A percentile compares a stretch with the other conserved stretches of the same genome.
These are phyloP conservation scores for Kuraishia ogatae DNA, from an alignment of 805 yeast genomes.

Conservation along the genomic window DNA sequence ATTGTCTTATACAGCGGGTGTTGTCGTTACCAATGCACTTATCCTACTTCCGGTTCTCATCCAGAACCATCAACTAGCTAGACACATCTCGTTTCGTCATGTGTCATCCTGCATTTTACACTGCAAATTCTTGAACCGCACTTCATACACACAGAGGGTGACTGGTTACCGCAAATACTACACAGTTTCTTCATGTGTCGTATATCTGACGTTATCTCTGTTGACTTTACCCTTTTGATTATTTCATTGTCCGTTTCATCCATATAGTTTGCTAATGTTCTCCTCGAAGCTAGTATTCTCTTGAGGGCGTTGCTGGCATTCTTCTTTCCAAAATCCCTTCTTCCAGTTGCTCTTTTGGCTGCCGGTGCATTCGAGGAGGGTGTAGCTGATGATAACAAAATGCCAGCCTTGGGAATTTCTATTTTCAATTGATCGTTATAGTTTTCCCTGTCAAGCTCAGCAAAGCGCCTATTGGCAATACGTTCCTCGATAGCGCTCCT, in stretches of 20 bases:
- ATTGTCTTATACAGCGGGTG: too few relatives aligned
- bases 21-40: too few relatives aligned
- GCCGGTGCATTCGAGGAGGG: background rate
- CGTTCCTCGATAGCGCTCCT: slow-evolving; percentile 19
- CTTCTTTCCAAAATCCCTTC: background rate
- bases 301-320: slow-evolving; percentile 19
- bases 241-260: slow-evolving; percentile 33
- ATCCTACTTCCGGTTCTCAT: too few relatives aligned
- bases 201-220: slow-evolving; percentile 23
- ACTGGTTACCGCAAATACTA: slow-evolving; percentile 35
- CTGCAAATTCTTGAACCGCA: slow-evolving; percentile 33
- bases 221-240: slow-evolving; percentile 17
- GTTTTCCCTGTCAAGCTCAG: slow-evolving; percentile 33
- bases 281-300: slow-evolving; percentile 29
- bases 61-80: slow-evolving; percentile 11
- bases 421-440: slow-evolving; percentile 28
- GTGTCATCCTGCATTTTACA: slow-evolving; percentile 29
- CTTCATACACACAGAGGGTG: slow-evolving; percentile 30
- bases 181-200: slow-evolving; percentile 31
- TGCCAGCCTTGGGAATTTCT: slow-evolving; percentile 26
- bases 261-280: slow-evolving; percentile 28
- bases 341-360: background rate
- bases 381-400: background rate
- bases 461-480: slow-evolving; percentile 28
- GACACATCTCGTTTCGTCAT: slow-evolving; percentile 34